These are phyloP conservation scores for Penicillium corylophilum DNA, from an alignment of 2,329 filamentous ascomycete species.

Conservation along the genomic window DNA sequence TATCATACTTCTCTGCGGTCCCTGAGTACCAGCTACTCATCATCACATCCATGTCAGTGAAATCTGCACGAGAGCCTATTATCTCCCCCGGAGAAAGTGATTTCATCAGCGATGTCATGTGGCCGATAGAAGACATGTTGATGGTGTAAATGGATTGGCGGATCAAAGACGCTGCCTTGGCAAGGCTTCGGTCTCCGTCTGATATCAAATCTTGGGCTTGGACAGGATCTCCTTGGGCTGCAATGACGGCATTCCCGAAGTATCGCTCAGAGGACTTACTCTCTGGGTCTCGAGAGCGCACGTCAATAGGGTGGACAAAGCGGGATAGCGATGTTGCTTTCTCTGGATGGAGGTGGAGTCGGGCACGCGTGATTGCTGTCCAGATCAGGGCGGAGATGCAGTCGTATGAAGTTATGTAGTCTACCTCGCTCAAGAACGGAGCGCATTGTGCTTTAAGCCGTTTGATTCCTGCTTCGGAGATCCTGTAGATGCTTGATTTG, in stretches of 20 bases:
- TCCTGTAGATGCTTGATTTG: constrained; percentile 17
- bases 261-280: constrained; percentile 18
- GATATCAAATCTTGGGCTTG: constrained; percentile 8
- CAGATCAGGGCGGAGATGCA: constrained; percentile 27
- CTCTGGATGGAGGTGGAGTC: constrained; percentile 17
- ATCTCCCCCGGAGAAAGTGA: constrained; percentile 17
- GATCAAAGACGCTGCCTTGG: constrained; percentile 16
- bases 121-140: constrained; percentile 10
- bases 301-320: constrained; percentile 22
- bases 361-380: constrained; percentile 22
- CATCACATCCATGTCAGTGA: constrained; percentile 22
- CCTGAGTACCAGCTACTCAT: constrained; percentile 26
- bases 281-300: constrained; percentile 22
- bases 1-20: constrained; percentile 19
- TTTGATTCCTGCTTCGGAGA: constrained; percentile 14
- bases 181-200: constrained; percentile 12
- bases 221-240: constrained; percentile 14
- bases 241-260: constrained; percentile 24
- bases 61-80: constrained; percentile 15
- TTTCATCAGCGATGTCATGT: constrained; percentile 13
- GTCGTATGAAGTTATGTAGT: constrained; percentile 28
- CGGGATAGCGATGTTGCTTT: constrained; percentile 7
- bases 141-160: constrained; percentile 20
- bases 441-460: constrained; percentile 16
- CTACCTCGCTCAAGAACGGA: constrained; percentile 8